Base-by-base conservation (phyloP, 306 rosid genomes). In the Sphenostylis stenocarpa region DNA sequence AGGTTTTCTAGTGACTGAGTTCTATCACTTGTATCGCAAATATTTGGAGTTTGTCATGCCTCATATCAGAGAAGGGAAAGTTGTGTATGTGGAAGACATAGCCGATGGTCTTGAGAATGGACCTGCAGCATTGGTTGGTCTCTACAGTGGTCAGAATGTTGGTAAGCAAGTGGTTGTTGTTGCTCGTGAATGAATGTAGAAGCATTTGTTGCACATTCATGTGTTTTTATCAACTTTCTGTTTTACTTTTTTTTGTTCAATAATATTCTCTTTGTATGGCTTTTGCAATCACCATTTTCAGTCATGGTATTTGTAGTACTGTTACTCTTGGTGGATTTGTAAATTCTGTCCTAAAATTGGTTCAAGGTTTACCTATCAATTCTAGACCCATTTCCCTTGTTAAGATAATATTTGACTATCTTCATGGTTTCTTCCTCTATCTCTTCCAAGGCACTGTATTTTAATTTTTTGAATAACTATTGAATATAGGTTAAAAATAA, bases 91-190 rank as follows among this genome's bases (percentile, higher is more conserved):
- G 24, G 80, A 78, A 66, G 73, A 78, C 52, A 48, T 72, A 9
- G 80, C n/a, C 66, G 76, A 72, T 44, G 80, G 80, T 12, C 80
- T 82, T 26, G 80, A 82, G 47, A 83, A 77, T 67, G 80, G 80
- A 1, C 86, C 80, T 47, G 53, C 77, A 19, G 77, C 73, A 0
- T 49, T 78, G 73, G 51, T 67, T 58, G 80, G 86, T 14, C 68
- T 83, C 2, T 83, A 5, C 12, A 65, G 51, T 48, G 83, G 83
- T 28, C 73, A 3, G 3, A 83, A 83, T 68, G 47, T 82, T 39
- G 83, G 79, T 15, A 80, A 84, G 67, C 76, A 73, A 44, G 73
- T 67, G 21, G 3, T 80, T 6, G 73, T 86, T 74, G 82, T 82
- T 41, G 57, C 82, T 52, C 60, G 24, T 20, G 61, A 72, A 0